Base-by-base conservation (phyloP, 2,329 filamentous ascomycete species). In the Penicillium sp. region DNA sequence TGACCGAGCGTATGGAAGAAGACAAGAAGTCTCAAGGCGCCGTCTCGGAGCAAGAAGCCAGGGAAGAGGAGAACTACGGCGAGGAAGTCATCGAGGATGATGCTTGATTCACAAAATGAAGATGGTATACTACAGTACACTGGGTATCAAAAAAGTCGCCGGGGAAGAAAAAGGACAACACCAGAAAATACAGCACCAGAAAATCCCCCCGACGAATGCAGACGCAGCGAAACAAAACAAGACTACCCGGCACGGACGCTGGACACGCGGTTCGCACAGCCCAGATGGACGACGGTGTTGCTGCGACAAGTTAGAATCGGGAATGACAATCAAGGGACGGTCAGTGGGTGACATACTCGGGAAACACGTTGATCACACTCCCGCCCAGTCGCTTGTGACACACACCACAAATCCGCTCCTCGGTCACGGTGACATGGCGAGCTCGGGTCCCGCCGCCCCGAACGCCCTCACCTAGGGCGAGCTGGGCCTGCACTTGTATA, bases 301-400 rank as follows among this genome's bases (percentile, higher is more conserved):
- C 79, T 82, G 54, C 42, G 35, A 59, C 15, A 39, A 59, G 62
- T 73, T 58, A 72, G 70, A 57, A 10, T 37, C 6, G 37, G 25
- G 50, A 17, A 25, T 8, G 50, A 39, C 31, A 22, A 8, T 22
- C 28, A 34, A 14, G 35, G 25, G 22, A 10, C 31, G 31, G 25
- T 11, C 31, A 34, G 17, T 25, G 15, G 41, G 43, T 11, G 25
- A 82, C 84, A 73, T 88, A 92, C 78, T 96, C 90, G 6, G 93
- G 91, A 76, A 95, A 84, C 12, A 97, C 93, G 42, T 93, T 89
- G 60, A 98, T 90, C 17, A 96, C 95, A 74, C 90, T 96, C 1
- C 92, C 90, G 1, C 93, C 94, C 65, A 99, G 85, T 65, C 95
- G 83, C 82, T 97, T 98, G 76, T 96, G 90, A 74, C 95, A 99